These are phyloP conservation scores for Mesembryanthemum crystallinum DNA, from an alignment of 148 eudicot genomes.

Conservation along the genomic window DNA sequence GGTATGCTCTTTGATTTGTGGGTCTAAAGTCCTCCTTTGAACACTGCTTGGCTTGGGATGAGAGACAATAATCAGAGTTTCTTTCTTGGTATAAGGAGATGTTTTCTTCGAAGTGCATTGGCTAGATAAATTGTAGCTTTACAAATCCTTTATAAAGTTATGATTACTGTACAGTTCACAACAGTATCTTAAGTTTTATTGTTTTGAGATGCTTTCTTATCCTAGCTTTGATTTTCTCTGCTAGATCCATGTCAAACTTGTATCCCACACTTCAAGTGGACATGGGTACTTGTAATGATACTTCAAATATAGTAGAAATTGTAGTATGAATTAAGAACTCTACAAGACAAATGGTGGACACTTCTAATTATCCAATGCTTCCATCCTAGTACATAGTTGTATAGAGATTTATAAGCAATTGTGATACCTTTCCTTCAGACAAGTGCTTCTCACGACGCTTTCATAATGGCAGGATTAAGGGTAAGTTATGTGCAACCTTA, in stretches of 20 bases:
- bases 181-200: background rate
- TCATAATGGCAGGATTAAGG: too few relatives aligned
- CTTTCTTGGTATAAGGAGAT: background rate
- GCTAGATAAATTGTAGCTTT: background rate
- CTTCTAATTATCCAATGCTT: background rate
- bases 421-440: background rate
- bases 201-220: background rate
- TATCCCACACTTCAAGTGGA: background rate
- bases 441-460: too few relatives aligned
- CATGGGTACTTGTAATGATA: background rate
- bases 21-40: background rate
- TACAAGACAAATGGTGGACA: too few relatives aligned
- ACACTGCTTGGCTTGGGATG: background rate
- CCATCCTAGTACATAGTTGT: background rate
- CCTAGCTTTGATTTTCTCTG: background rate
- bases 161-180: background rate
- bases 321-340: background rate
- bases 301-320: background rate
- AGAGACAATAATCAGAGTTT: background rate
- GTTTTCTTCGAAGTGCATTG: background rate
- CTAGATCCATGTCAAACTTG: background rate
- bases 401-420: background rate
- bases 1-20: background rate
- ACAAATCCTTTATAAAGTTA: background rate
- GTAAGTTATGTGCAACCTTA: too few relatives aligned